These are phyloP conservation scores for Abrus pulchellus DNA, from an alignment of 306 rosid genomes.

Conservation along the genomic window DNA sequence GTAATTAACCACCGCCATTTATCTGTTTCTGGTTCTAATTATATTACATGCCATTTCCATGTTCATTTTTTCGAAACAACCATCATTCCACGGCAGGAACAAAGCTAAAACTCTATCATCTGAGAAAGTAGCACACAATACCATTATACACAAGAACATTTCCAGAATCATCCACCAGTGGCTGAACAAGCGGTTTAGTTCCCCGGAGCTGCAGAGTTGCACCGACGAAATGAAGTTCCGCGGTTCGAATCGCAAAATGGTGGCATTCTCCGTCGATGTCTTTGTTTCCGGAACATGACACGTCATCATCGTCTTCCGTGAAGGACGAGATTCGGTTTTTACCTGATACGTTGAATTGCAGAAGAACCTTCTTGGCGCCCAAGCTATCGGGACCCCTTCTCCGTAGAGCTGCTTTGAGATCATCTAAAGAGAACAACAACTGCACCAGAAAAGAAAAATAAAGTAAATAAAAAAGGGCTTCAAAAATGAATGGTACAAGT, in stretches of 20 bases:
- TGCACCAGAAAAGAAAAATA: constrained; percentile 27
- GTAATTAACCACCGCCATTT: too few species aligned
- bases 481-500: neutral
- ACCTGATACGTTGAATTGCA: constrained; percentile 47
- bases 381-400: constrained; percentile 95
- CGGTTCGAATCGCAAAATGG: neutral
- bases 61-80: neutral
- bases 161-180: constrained; percentile 64
- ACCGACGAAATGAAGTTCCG: constrained; percentile 73
- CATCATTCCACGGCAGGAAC: neutral
- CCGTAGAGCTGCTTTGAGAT: constrained; percentile 68
- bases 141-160: constrained; percentile 87
- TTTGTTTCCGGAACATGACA: constrained; percentile 22
- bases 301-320: constrained; percentile 50
- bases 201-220: constrained; percentile 92
- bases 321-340: constrained; percentile 50
- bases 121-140: constrained; percentile 24
- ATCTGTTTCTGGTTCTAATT: too few species aligned
- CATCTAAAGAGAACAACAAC: constrained; percentile 62
- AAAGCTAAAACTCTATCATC: neutral
- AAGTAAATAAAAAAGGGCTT: neutral
- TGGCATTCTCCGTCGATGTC: constrained; percentile 34
- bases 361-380: constrained; percentile 61
- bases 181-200: constrained; percentile 71
- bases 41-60: too few species aligned